phyloP scores from a whole-genome alignment of 495 filamentous ascomycete genomes.

The Pyrenula aspistea region DNA sequence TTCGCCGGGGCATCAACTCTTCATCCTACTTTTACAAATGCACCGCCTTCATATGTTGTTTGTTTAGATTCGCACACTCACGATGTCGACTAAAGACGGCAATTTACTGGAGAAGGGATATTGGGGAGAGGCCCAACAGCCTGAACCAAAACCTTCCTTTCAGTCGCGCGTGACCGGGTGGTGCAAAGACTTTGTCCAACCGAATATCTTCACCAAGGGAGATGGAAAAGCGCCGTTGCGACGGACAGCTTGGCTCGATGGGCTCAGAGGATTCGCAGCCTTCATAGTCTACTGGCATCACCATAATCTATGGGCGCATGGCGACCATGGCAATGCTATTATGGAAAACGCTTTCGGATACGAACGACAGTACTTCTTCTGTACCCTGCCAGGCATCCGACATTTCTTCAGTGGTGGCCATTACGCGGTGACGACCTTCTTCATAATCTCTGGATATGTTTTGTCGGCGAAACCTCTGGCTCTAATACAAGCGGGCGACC shows the following conservation, averaged over 20 bases:
- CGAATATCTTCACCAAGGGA: slow-evolving; percentile 5
- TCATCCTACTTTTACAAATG: background rate
- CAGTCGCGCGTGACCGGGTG: background rate
- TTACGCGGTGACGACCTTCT: slow-evolving; percentile 45
- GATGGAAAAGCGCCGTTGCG: slow-evolving; percentile 5
- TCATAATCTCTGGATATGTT: slow-evolving; percentile 47
- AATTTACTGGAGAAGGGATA: slow-evolving; percentile 2
- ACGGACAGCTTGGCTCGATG: slow-evolving; percentile 37
- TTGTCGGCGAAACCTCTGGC: slow-evolving; percentile 36
- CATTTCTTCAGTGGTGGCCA: slow-evolving; percentile 36
- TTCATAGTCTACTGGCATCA: slow-evolving; percentile 35
- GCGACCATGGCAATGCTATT: slow-evolving; percentile 10
- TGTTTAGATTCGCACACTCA: too few species aligned
- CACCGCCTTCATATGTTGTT: background rate
- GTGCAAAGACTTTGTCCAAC: slow-evolving; percentile 6
- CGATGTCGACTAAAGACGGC: background rate
- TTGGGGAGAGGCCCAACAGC: background rate
- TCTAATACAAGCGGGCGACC: slow-evolving; percentile 34
- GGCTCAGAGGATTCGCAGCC: slow-evolving; percentile 41
- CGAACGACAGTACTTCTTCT: slow-evolving; percentile 15
- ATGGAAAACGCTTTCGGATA: slow-evolving; percentile 21
- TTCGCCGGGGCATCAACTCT: background rate
- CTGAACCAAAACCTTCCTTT: background rate
- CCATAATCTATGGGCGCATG: slow-evolving; percentile 24
- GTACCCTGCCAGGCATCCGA: slow-evolving; percentile 25